phyloP scores from a whole-genome alignment of 768 basidiomycete species.

The Amanita exitialis region DNA sequence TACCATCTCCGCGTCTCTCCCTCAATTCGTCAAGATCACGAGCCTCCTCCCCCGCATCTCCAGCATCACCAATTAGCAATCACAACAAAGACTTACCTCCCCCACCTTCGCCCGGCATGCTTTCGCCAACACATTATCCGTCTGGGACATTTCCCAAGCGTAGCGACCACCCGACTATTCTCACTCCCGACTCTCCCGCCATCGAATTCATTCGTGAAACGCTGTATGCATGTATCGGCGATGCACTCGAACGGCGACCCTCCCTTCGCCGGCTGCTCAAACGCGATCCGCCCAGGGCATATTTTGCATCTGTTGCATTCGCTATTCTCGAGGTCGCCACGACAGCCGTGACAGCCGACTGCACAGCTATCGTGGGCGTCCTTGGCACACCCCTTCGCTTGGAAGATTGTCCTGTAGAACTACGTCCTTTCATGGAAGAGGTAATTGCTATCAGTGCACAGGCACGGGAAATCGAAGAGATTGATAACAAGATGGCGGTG shows the following conservation, averaged over 20 bases:
- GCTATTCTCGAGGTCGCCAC: constrained; percentile 65
- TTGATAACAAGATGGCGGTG: constrained; percentile 48
- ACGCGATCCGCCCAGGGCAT: constrained; percentile 61
- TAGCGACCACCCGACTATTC: constrained; percentile 28
- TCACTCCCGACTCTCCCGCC: constrained; percentile 43
- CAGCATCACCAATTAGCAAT: background rate
- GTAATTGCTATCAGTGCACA: constrained; percentile 42
- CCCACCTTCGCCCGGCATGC: background rate
- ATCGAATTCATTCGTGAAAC: constrained; percentile 82
- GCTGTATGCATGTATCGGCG: constrained; percentile 71
- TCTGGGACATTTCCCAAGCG: constrained; percentile 7
- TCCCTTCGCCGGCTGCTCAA: constrained; percentile 46
- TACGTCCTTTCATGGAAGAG: constrained; percentile 66
- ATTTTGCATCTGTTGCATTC: constrained; percentile 65
- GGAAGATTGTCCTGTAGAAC: constrained; percentile 46
- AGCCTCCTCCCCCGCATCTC: constrained; percentile 2
- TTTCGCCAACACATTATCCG: constrained; percentile 1
- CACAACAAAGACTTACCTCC: constrained; percentile 1
- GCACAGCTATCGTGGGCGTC: constrained; percentile 46
- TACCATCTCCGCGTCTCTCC: constrained; percentile 11
- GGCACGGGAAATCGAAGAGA: constrained; percentile 37
- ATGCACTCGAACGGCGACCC: constrained; percentile 47
- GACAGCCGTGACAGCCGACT: constrained; percentile 29
- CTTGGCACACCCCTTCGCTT: constrained; percentile 48
- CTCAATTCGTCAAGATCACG: background rate